A percentile compares a stretch with the other conserved stretches of the same genome.
Evolutionary conservation across 2,329 filamentous ascomycete species (phyloP).

Genomic region (Diaporthe helianthi): DNA sequence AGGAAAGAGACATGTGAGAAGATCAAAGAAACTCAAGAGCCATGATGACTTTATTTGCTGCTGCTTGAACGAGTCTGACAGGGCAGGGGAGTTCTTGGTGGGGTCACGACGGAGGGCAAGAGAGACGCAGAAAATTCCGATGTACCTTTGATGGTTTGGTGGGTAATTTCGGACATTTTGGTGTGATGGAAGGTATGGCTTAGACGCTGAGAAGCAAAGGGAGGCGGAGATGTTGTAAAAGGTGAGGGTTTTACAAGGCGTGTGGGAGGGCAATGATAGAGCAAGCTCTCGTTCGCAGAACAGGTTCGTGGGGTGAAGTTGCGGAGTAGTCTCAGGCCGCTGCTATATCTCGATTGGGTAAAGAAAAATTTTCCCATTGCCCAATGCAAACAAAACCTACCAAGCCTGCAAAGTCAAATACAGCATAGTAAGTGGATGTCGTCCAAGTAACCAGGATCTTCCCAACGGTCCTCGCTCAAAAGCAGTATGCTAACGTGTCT

Average conservation of each 20-base stretch:
- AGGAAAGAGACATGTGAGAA: not conserved
- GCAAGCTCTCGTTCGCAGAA: not conserved
- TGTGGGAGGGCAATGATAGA: not conserved
- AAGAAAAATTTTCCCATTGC: conserved; percentile 30
- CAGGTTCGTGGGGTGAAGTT: conserved; percentile 26
- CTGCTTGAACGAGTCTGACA: not conserved
- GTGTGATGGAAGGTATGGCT: conserved; percentile 25
- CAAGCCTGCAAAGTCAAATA: not conserved
- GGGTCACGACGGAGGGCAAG: conserved; percentile 39
- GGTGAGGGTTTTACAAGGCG: not conserved
- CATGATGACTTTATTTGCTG: not conserved
- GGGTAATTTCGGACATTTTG: conserved; percentile 61
- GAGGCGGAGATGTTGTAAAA: not conserved
- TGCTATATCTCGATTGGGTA: conserved; percentile 22
- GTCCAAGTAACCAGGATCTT: conserved; percentile 10
- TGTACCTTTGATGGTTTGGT: conserved; percentile 65
- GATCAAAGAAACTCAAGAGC: not conserved
- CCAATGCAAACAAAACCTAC: conserved; percentile 16
- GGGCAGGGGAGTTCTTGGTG: conserved; percentile 10
- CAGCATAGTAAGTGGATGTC: not conserved
- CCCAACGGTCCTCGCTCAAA: not conserved
- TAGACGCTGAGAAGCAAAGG: not conserved
- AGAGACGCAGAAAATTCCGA: conserved; percentile 39
- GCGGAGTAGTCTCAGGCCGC: conserved; percentile 22
- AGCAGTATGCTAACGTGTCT: not conserved